Percentiles rank a stretch among this genome's conserved stretches.
These are phyloP conservation scores for Russula vinacea DNA, from an alignment of 768 basidiomycete species.

Conservation along the genomic window DNA sequence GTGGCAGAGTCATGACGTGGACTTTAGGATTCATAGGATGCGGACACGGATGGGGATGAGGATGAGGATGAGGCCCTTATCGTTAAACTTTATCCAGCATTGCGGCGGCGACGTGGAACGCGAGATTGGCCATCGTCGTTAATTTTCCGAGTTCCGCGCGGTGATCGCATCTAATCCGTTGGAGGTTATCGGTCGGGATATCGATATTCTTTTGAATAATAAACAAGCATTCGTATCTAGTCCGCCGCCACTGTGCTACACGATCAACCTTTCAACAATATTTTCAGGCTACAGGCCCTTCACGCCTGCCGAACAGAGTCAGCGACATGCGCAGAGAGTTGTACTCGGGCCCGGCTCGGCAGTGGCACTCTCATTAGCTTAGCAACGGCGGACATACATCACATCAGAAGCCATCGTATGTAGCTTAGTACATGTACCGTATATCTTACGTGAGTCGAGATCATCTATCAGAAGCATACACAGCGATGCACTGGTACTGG, in stretches of 20 bases:
- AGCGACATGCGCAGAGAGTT: too few species aligned
- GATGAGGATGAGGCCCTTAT: constrained; percentile 4
- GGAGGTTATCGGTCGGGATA: constrained; percentile 6
- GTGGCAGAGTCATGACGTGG: constrained; percentile 21
- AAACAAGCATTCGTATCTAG: neutral
- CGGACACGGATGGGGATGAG: neutral
- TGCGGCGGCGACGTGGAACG: neutral
- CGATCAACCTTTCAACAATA: too few species aligned
- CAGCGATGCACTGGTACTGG: neutral
- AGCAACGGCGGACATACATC: too few species aligned
- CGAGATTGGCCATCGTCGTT: constrained; percentile 2
- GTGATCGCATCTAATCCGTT: neutral
- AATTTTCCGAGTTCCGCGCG: constrained; percentile 1
- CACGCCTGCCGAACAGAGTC: too few species aligned
- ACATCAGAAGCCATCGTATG: too few species aligned
- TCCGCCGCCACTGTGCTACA: too few species aligned
- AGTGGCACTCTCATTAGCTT: too few species aligned
- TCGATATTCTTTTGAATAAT: constrained; percentile 7
- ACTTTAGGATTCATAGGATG: constrained; percentile 1
- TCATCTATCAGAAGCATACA: too few species aligned
- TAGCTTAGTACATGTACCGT: too few species aligned
- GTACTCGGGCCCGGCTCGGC: too few species aligned
- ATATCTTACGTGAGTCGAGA: too few species aligned
- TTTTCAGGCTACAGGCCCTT: too few species aligned
- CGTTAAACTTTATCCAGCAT: constrained; percentile 11